Conservation (phyloP, 495 filamentous ascomycete genomes). For the Massariosphaeria phaeospora region DNA sequence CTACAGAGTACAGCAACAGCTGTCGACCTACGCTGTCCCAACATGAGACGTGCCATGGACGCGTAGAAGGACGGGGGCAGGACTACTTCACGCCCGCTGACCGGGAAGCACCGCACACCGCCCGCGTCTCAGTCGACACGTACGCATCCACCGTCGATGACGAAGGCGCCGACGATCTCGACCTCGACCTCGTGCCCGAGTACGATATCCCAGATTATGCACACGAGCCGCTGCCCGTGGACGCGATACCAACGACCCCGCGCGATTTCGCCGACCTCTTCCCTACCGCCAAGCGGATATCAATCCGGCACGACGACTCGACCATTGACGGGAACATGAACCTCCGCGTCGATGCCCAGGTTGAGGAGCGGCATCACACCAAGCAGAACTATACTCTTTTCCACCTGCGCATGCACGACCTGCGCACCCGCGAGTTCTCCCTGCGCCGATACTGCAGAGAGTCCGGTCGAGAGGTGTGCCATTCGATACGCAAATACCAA, state of each 20-base stretch:
- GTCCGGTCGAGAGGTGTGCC: constrained; percentile 89
- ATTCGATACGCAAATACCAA: constrained; percentile 67
- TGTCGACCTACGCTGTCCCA: constrained; percentile 44
- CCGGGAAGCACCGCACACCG: constrained; percentile 40
- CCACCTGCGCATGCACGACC: constrained; percentile 92
- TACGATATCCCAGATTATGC: constrained; percentile 47
- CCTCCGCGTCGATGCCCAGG: constrained; percentile 77
- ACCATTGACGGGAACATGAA: constrained; percentile 97
- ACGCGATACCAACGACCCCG: constrained; percentile 69
- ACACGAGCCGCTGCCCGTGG: constrained; percentile 55
- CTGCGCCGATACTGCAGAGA: constrained; percentile 87
- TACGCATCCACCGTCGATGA: constrained; percentile 78
- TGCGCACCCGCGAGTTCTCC: constrained; percentile 81
- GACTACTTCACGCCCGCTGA: constrained; percentile 35
- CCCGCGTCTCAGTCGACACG: constrained; percentile 67
- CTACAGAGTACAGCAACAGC: constrained; percentile 59
- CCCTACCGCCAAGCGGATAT: constrained; percentile 72
- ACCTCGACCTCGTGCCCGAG: constrained; percentile 42
- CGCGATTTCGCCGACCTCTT: constrained; percentile 82
- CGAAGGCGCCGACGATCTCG: constrained; percentile 54
- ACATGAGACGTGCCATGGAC: constrained; percentile 38
- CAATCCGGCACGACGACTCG: constrained; percentile 85
- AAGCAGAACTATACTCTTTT: constrained; percentile 76
- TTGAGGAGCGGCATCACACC: constrained; percentile 52
- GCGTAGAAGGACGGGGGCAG: constrained; percentile 35